Evolutionary conservation across 1,284 basidiomycete species (phyloP).

Genomic region (Thelephora terrestris): DNA sequence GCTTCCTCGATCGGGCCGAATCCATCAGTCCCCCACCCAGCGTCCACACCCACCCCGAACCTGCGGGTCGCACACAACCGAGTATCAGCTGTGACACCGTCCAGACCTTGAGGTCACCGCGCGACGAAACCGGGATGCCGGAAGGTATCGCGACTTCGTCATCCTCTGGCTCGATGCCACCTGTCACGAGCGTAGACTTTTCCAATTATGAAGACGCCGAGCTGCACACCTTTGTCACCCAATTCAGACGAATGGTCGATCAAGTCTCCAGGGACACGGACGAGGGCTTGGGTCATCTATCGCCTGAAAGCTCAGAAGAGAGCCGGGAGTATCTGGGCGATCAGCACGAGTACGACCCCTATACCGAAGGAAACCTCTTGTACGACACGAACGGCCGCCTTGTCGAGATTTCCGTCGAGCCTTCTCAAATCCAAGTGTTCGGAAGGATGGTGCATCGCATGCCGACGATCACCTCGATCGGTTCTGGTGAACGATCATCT

Average conservation of each 20-base stretch:
- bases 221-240: conserved; percentile 33
- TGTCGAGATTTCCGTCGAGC: conserved; percentile 1
- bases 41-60: conserved; percentile 3
- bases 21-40: conserved; percentile 14
- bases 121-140: conserved; percentile 5
- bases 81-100: conserved; percentile 17
- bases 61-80: conserved; percentile 9
- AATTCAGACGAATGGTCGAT: conserved; percentile 37
- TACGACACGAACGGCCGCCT: conserved; percentile 12
- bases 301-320: conserved; percentile 11
- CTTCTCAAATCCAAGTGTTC: conserved; percentile 41
- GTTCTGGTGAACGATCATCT: conserved; percentile 38
- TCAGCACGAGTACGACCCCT: conserved; percentile 7
- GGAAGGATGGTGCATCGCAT: conserved; percentile 56
- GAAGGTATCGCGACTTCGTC: conserved; percentile 14
- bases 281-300: conserved; percentile 30
- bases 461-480: conserved; percentile 70
- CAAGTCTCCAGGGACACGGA: conserved; percentile 43
- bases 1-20: no score
- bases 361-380: conserved; percentile 7
- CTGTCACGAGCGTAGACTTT: conserved; percentile 6
- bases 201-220: conserved; percentile 21
- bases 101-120: conserved; percentile 1
- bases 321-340: neutral
- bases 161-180: conserved; percentile 7